Evolutionary conservation across 371 early-diverging fungal species (phyloP), one percentile per base, ranked within the genome.

Genomic region (Fennellomyces sp.): DNA sequence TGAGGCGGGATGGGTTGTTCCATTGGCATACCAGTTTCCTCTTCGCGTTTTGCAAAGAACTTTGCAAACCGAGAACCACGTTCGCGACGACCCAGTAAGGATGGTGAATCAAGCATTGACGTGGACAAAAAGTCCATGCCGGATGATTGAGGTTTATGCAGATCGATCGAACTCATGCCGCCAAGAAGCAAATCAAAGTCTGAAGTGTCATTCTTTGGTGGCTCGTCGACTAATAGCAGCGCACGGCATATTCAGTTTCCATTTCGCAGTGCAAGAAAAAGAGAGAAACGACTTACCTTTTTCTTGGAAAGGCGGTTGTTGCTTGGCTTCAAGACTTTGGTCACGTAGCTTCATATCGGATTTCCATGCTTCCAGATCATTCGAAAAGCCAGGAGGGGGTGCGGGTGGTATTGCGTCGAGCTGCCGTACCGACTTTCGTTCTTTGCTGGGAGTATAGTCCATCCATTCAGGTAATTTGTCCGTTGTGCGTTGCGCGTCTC

Each of bases 401-500:
- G 45, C 45, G 1, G 45, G 19, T 23, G 45, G 45, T 45, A 45
- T 45, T 5, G 45, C 5, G 10, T 45, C 45, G 23, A 21, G 45
- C n/a, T 45, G 45, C 45, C 45, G 17, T 45, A 45, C 45, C 41
- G 47, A 19, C 26, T 52, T 5, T 60, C 55, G 28, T 68, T 69
- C 28, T 73, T 75, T n/a, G 70, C 28, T 27, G 11, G 87, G 85
- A 27, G 73, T 81, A 60, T 87, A 85, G 68, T 82, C 85, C 85
- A 87, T 80, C 88, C 88, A 87, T 63, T 87, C 86, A 21, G 88
- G 88, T 3, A 83, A 61, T 64, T 77, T 68, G 54, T 80, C 81
- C 1, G 61, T 49, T 27, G 50, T 6, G 5, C 58, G 47, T 15
- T 57, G 47, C 25, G 15, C 23, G 38, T 58, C 59, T 33, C 35